Percentiles rank a stretch among this genome's conserved stretches.
Conservation (phyloP, 768 basidiomycete genomes). For the Leccinum incarnatum region DNA sequence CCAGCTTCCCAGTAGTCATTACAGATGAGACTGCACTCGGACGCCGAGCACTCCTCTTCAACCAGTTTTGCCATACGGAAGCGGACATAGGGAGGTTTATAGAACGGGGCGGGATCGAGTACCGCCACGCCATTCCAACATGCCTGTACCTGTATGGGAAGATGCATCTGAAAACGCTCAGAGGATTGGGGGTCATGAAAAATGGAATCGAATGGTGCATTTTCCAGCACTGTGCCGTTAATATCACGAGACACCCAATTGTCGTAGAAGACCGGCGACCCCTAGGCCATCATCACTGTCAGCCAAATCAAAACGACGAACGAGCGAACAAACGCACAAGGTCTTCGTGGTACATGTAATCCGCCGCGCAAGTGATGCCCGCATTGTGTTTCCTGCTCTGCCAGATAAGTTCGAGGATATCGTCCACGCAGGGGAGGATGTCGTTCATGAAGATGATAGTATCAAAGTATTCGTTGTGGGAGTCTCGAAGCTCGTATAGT, state of each 20-base stretch:
- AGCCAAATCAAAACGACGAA: background rate
- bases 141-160: slow-evolving; percentile 94
- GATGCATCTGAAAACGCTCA: slow-evolving; percentile 83
- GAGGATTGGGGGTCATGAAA: slow-evolving; percentile 82
- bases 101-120: slow-evolving; percentile 94
- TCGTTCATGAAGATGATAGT: slow-evolving; percentile 99
- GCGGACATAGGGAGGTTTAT: slow-evolving; percentile 82
- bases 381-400: slow-evolving; percentile 92
- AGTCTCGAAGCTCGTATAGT: slow-evolving; percentile 87
- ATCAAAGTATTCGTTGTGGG: slow-evolving; percentile 93
- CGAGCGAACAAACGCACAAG: slow-evolving; percentile 49
- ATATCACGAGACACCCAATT: slow-evolving; percentile 99
- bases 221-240: slow-evolving; percentile 97
- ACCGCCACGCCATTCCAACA: slow-evolving; percentile 99
- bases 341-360: slow-evolving; percentile 99
- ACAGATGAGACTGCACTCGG: slow-evolving; percentile 94
- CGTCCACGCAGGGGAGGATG: slow-evolving; percentile 95
- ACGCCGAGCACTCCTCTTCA: slow-evolving; percentile 91
- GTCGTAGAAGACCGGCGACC: slow-evolving; percentile 93
- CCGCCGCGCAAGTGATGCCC: slow-evolving; percentile 95
- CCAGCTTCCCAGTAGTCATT: slow-evolving; percentile 98
- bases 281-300: slow-evolving; percentile 32
- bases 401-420: slow-evolving; percentile 96
- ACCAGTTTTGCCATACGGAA: slow-evolving; percentile 94
- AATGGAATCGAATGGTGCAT: slow-evolving; percentile 92